Conservation (phyloP, 2,329 filamentous ascomycete species). For the Dactylellina parvicollis region DNA sequence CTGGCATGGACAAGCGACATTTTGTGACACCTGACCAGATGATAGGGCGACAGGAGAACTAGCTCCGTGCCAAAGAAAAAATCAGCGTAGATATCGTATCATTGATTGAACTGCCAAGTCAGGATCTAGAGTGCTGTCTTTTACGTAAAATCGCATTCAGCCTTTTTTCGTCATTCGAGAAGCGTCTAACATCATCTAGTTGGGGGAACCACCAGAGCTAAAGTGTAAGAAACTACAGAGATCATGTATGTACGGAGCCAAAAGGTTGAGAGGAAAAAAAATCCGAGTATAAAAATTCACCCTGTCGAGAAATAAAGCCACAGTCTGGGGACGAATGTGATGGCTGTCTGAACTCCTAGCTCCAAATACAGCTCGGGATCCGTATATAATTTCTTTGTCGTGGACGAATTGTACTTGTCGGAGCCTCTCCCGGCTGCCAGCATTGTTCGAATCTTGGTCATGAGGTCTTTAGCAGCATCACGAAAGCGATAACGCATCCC, state of each 20-base stretch:
- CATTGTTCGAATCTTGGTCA: constrained; percentile 50
- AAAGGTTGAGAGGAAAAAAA: no score
- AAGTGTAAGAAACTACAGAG: neutral
- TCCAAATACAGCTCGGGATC: constrained; percentile 1
- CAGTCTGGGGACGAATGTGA: constrained; percentile 13
- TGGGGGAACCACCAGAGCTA: neutral
- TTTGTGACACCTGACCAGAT: constrained; percentile 45
- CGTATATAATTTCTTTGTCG: constrained; percentile 40
- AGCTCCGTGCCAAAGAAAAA: constrained; percentile 2
- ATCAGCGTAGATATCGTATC: constrained; percentile 30
- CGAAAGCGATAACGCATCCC: constrained; percentile 45
- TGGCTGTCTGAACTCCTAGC: constrained; percentile 46
- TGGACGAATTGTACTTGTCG: constrained; percentile 36
- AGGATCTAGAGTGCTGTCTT: constrained; percentile 12
- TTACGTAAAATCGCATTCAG: constrained; percentile 52
- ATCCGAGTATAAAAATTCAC: constrained; percentile 6
- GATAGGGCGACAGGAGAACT: constrained; percentile 33
- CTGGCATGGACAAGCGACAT: constrained; percentile 22
- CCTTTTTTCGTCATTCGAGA: constrained; percentile 34
- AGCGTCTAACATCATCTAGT: constrained; percentile 35
- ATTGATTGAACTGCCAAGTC: constrained; percentile 41
- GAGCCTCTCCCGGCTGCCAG: constrained; percentile 50
- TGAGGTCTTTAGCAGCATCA: constrained; percentile 43
- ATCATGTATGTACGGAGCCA: no score
- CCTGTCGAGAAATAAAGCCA: constrained; percentile 31